Evolutionary conservation across 2,329 filamentous ascomycete species (phyloP).

Genomic region (Hortaea sp.): DNA sequence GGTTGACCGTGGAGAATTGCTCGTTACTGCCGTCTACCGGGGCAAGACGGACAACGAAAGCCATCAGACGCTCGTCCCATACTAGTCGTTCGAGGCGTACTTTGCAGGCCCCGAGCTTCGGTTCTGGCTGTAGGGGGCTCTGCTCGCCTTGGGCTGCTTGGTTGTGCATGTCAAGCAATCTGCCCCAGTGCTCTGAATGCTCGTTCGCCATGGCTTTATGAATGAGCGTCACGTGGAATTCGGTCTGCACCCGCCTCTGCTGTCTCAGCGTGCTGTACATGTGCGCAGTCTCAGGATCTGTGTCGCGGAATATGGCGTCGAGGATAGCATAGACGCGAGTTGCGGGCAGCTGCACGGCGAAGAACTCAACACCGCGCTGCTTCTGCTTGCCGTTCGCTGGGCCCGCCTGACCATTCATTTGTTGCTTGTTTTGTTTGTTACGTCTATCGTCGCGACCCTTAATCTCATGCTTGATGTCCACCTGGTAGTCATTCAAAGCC

Average conservation of each 20-base stretch:
- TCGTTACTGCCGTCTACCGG: neutral
- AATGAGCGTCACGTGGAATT: conserved; percentile 90
- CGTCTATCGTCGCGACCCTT: conserved; percentile 38
- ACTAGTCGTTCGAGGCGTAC: conserved; percentile 59
- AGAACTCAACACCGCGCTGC: conserved; percentile 52
- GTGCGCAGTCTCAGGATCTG: conserved; percentile 39
- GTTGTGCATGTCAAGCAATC: conserved; percentile 53
- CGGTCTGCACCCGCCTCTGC: conserved; percentile 63
- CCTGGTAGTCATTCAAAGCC: conserved; percentile 67
- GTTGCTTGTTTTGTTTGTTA: conserved; percentile 33
- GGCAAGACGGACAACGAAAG: conserved; percentile 67
- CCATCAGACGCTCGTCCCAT: conserved; percentile 82
- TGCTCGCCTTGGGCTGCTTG: conserved; percentile 22
- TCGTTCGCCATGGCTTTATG: conserved; percentile 58
- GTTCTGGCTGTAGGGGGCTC: conserved; percentile 34
- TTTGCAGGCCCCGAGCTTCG: conserved; percentile 53
- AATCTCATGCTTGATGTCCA: conserved; percentile 65
- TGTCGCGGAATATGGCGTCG: conserved; percentile 55
- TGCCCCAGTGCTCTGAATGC: conserved; percentile 63
- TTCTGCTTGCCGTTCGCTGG: conserved; percentile 36
- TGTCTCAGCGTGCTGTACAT: conserved; percentile 70
- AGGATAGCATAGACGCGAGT: conserved; percentile 49
- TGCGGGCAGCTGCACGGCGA: conserved; percentile 47
- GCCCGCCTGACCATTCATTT: conserved; percentile 12
- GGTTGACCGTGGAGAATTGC: conserved; percentile 57